phyloP scores from a whole-genome alignment of 2,329 filamentous ascomycete species.

The Aspergillus aculeatus region DNA sequence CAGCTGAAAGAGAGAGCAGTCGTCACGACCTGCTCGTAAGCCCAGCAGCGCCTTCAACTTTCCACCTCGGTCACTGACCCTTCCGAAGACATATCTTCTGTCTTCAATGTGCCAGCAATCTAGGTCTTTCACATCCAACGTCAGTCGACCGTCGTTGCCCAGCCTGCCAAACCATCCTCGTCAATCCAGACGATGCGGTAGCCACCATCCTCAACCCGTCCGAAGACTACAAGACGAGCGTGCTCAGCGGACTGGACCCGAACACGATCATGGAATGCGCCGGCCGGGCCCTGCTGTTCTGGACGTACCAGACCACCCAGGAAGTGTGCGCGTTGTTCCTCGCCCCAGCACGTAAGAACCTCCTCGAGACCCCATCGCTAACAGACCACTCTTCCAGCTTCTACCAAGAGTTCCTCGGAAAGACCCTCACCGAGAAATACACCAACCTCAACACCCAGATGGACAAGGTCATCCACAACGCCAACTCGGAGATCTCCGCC shows the following conservation, averaged over 20 bases:
- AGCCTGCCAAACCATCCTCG: slow-evolving; percentile 68
- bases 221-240: slow-evolving; percentile 86
- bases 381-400: slow-evolving; percentile 47
- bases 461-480: slow-evolving; percentile 71
- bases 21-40: slow-evolving; percentile 84
- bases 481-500: slow-evolving; percentile 68
- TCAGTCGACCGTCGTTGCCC: slow-evolving; percentile 65
- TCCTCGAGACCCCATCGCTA: slow-evolving; percentile 4
- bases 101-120: slow-evolving; percentile 64
- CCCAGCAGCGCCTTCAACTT: slow-evolving; percentile 1
- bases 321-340: slow-evolving; percentile 62
- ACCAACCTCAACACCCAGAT: slow-evolving; percentile 62
- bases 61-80: slow-evolving; percentile 3
- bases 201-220: slow-evolving; percentile 70
- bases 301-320: slow-evolving; percentile 80
- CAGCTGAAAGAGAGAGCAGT: slow-evolving; percentile 70
- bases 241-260: slow-evolving; percentile 79
- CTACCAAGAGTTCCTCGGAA: slow-evolving; percentile 75
- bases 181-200: slow-evolving; percentile 72
- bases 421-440: slow-evolving; percentile 71
- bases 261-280: slow-evolving; percentile 84
- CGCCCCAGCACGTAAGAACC: neutral
- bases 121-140: slow-evolving; percentile 60
- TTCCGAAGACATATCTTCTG: slow-evolving; percentile 77
- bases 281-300: slow-evolving; percentile 74